Evolutionary conservation across 345 rosid species (phyloP).

Genomic region (Ceriops tagal): DNA sequence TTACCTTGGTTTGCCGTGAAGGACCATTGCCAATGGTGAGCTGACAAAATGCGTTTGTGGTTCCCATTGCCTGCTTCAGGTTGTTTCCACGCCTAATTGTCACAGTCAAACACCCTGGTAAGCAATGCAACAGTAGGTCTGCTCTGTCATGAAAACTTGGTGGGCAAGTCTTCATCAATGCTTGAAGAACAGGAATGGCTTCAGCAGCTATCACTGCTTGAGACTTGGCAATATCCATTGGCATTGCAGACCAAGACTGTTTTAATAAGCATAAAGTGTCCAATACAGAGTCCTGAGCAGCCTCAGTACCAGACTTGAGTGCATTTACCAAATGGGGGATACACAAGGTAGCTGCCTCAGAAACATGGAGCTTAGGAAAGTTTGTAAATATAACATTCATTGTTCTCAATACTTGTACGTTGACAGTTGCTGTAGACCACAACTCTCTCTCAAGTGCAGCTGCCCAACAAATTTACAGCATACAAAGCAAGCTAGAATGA

Average conservation of each 20-base stretch:
- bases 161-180: constrained; percentile 77
- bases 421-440: constrained; percentile 71
- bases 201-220: constrained; percentile 85
- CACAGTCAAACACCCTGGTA: constrained; percentile 86
- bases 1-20: constrained; percentile 83
- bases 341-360: constrained; percentile 87
- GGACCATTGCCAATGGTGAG: constrained; percentile 82
- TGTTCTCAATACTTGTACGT: constrained; percentile 71
- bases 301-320: constrained; percentile 71
- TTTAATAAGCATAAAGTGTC: constrained; percentile 72
- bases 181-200: constrained; percentile 77
- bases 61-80: constrained; percentile 76
- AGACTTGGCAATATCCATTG: constrained; percentile 69
- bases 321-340: constrained; percentile 82
- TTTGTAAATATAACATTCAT: constrained; percentile 70
- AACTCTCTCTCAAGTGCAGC: constrained; percentile 92
- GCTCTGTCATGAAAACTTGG: constrained; percentile 84
- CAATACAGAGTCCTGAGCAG: constrained; percentile 66
- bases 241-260: constrained; percentile 78
- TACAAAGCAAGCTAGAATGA: neutral
- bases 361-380: constrained; percentile 77
- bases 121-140: constrained; percentile 77
- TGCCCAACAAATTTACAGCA: constrained; percentile 34
- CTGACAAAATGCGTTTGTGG: constrained; percentile 78
- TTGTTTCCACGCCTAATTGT: constrained; percentile 73